Conservation (phyloP, 169 alveolate genomes). For the Cytauxzoon felis region DNA sequence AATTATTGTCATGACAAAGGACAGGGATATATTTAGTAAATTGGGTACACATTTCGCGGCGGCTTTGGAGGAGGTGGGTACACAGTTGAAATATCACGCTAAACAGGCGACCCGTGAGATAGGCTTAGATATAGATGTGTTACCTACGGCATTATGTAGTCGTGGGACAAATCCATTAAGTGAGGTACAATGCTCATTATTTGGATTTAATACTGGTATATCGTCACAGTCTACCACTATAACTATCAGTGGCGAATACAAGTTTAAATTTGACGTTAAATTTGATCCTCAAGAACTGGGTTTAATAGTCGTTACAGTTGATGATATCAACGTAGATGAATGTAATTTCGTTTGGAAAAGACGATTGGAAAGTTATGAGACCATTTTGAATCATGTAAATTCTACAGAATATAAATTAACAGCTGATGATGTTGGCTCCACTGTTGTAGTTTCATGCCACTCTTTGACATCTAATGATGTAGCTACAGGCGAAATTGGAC, state of each 20-base stretch:
- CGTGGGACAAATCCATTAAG: slow-evolving; percentile 8
- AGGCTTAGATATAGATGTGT: slow-evolving; percentile 30
- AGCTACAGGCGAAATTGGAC: slow-evolving; percentile 60
- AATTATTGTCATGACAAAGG: too few relatives aligned
- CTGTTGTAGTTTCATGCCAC: slow-evolving; percentile 35
- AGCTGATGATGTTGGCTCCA: slow-evolving; percentile 63
- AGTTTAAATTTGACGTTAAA: slow-evolving; percentile 44
- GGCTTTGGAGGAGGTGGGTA: slow-evolving; percentile 61
- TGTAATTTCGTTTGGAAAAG: slow-evolving; percentile 47
- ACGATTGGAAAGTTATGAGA: slow-evolving; percentile 34
- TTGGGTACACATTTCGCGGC: slow-evolving; percentile 46
- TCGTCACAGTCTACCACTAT: slow-evolving; percentile 39
- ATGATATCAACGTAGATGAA: slow-evolving; percentile 14
- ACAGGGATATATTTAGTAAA: slow-evolving; percentile 36
- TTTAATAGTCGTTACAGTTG: slow-evolving; percentile 30
- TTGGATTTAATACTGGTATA: slow-evolving; percentile 32
- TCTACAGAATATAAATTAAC: slow-evolving; percentile 37
- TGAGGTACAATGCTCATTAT: slow-evolving; percentile 59
- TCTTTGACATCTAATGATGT: slow-evolving; percentile 16
- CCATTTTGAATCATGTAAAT: slow-evolving; percentile 18
- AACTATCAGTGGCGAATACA: slow-evolving; percentile 23
- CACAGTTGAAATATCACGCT: slow-evolving; percentile 57
- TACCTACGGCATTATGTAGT: slow-evolving; percentile 52
- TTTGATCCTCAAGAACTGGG: slow-evolving; percentile 58
- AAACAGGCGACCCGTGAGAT: slow-evolving; percentile 51